phyloP scores from a whole-genome alignment of 2,329 filamentous ascomycete genomes.

The Stenocarpella maydis region DNA sequence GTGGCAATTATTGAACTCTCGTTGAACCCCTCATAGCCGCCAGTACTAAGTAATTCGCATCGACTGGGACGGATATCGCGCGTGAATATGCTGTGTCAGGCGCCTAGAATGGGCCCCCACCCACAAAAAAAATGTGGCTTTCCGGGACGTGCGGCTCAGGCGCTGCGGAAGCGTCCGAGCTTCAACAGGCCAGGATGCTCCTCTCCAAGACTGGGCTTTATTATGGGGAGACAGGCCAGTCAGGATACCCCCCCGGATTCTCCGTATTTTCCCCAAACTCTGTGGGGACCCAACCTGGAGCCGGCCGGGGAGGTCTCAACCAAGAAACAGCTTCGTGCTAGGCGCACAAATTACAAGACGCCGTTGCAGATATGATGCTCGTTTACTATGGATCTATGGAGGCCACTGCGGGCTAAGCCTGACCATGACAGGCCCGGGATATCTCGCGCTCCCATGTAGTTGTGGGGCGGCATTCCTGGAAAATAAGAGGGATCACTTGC shows the following conservation, averaged over 20 bases:
- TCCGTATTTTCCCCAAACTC: slow-evolving; percentile 25
- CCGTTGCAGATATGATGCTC: not conserved
- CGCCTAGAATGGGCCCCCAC: no score
- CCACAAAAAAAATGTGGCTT: not conserved
- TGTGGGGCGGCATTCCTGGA: not conserved
- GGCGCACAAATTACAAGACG: slow-evolving; percentile 10
- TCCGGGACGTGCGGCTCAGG: not conserved
- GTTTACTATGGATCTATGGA: not conserved
- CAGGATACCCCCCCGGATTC: not conserved
- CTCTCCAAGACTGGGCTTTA: not conserved
- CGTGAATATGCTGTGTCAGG: no score
- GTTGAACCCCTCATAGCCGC: not conserved
- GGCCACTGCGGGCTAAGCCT: not conserved
- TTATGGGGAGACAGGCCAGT: not conserved
- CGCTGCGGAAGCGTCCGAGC: slow-evolving; percentile 6
- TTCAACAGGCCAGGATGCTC: not conserved
- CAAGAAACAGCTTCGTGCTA: not conserved
- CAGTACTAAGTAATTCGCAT: no score
- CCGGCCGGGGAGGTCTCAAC: not conserved
- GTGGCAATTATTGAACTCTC: no score
- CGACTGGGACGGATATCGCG: no score
- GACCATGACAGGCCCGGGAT: not conserved
- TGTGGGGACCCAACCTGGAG: slow-evolving; percentile 6
- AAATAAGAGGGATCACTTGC: not conserved
- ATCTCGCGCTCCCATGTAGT: not conserved